These are phyloP conservation scores for Skeletonema menzelii DNA, from an alignment of 108 stramenopile species.

Conservation along the genomic window DNA sequence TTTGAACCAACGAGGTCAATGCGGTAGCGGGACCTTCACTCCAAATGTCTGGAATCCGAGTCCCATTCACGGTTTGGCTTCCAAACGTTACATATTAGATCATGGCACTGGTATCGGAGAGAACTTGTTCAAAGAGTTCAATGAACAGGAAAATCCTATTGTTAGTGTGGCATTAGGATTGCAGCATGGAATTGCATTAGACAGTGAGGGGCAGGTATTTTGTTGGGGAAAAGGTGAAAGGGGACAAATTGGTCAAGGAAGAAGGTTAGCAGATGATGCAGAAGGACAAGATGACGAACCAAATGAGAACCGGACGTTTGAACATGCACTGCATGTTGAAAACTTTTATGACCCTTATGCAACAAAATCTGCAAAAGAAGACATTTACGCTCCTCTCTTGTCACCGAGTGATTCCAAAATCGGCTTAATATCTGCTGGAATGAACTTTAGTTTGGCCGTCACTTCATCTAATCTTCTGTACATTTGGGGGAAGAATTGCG, in stretches of 20 bases:
- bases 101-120: conserved; percentile 19
- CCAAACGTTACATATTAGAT: conserved; percentile 31
- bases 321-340: conserved; percentile 36
- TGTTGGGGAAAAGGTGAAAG: conserved; percentile 88
- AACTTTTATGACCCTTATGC: conserved; percentile 50
- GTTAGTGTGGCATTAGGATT: conserved; percentile 80
- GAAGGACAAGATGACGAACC: conserved; percentile 26
- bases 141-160: conserved; percentile 63
- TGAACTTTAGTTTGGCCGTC: conserved; percentile 72
- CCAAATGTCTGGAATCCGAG: conserved; percentile 80
- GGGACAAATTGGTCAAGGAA: conserved; percentile 80
- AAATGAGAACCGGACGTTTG: conserved; percentile 42
- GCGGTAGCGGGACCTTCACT: conserved; percentile 62
- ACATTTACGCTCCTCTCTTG: conserved; percentile 35
- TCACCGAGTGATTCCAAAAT: conserved; percentile 38
- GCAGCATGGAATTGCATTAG: conserved; percentile 86
- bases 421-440: conserved; percentile 59
- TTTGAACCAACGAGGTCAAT: conserved; percentile 81
- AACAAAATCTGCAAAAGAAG: conserved; percentile 16
- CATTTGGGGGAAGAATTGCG: conserved; percentile 85
- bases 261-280: conserved; percentile 51
- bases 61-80: conserved; percentile 52
- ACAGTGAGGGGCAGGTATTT: conserved; percentile 70
- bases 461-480: conserved; percentile 70
- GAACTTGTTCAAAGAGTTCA: conserved; percentile 23